A percentile compares a stretch with the other conserved stretches of the same genome.
These are phyloP conservation scores for Gloeophyllum trabeum DNA, from an alignment of 768 basidiomycete species.

Conservation along the genomic window DNA sequence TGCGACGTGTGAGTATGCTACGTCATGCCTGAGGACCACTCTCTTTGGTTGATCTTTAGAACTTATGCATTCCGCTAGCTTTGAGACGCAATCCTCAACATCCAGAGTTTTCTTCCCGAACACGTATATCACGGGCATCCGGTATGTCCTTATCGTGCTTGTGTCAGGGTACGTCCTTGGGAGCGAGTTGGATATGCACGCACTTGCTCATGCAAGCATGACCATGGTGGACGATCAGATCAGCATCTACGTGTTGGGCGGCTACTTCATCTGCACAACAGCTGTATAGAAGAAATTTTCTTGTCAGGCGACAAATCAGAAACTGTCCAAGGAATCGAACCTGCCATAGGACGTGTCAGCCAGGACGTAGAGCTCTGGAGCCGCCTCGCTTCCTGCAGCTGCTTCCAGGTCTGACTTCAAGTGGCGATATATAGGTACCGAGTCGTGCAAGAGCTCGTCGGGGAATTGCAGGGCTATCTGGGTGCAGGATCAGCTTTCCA, in stretches of 20 bases:
- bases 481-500: constrained; percentile 1
- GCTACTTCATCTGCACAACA: constrained; percentile 97
- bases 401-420: constrained; percentile 42
- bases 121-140: constrained; percentile 83
- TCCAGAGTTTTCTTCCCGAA: constrained; percentile 72
- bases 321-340: not conserved
- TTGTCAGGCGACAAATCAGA: not conserved
- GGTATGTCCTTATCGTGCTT: constrained; percentile 49
- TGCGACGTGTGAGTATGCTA: constrained; percentile 66
- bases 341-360: constrained; percentile 98
- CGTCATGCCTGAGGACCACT: constrained; percentile 62
- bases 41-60: constrained; percentile 9
- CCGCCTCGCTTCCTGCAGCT: constrained; percentile 10
- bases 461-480: constrained; percentile 93
- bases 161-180: not conserved
- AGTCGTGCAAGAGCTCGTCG: constrained; percentile 80
- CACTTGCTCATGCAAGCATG: constrained; percentile 93
- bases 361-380: constrained; percentile 71
- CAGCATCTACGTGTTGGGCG: constrained; percentile 87
- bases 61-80: constrained; percentile 25
- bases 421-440: constrained; percentile 69
- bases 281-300: constrained; percentile 26
- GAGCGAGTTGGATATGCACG: constrained; percentile 16
- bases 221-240: constrained; percentile 89
- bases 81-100: constrained; percentile 32